Conservation (phyloP, 306 rosid species). For the Cicer judaicum region DNA sequence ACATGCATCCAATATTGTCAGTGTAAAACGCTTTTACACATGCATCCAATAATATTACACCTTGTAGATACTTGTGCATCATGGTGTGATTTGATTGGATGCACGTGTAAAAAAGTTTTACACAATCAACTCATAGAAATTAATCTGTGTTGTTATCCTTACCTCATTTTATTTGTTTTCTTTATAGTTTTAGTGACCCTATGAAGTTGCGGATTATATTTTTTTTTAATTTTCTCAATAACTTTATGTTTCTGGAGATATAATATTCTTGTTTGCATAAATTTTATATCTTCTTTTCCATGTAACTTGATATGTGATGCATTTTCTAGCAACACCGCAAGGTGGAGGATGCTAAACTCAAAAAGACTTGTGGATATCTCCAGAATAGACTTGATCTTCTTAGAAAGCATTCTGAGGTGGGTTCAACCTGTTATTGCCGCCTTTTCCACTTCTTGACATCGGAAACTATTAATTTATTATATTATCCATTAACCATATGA, state of each 20-base stretch:
- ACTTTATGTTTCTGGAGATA: slow-evolving; percentile 19
- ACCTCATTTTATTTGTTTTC: slow-evolving; percentile 13
- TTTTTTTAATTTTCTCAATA: slow-evolving; percentile 33
- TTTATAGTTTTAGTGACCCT: not conserved
- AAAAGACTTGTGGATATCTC: slow-evolving; percentile 75
- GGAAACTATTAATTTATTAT: slow-evolving; percentile 15
- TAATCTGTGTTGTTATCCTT: slow-evolving; percentile 21
- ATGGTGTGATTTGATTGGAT: not conserved
- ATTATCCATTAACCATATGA: slow-evolving; percentile 22
- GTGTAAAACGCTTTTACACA: too few relatives aligned
- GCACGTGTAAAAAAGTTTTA: not conserved
- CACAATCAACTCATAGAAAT: not conserved
- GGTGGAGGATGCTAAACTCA: slow-evolving; percentile 67
- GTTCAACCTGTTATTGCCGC: slow-evolving; percentile 42
- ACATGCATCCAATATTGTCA: not conserved
- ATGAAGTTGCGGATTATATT: slow-evolving; percentile 23
- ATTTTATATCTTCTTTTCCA: slow-evolving; percentile 12
- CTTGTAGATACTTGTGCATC: not conserved
- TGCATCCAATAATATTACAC: too few relatives aligned
- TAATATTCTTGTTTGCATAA: slow-evolving; percentile 36
- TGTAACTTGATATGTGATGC: slow-evolving; percentile 37
- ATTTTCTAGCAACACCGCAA: slow-evolving; percentile 68
- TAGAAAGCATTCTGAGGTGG: slow-evolving; percentile 82
- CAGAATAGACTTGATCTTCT: slow-evolving; percentile 81
- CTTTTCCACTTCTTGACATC: slow-evolving; percentile 27